Conservation (phyloP, 352 stramenopile species). For the Pythium rishiriense region DNA sequence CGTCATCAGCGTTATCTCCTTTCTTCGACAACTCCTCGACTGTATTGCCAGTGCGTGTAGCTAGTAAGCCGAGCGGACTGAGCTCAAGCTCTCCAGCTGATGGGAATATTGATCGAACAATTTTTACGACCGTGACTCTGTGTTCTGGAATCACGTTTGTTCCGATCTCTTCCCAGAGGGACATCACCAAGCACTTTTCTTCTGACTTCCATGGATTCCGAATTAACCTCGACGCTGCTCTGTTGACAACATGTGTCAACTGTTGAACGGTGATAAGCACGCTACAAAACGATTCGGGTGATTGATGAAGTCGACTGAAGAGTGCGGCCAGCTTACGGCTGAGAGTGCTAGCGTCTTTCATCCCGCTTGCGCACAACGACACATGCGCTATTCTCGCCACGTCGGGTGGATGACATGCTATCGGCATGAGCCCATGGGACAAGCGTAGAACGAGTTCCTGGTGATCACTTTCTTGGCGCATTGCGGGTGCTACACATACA, state of each 20-base stretch:
- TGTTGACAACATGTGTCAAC: constrained; percentile 32
- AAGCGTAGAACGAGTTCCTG: constrained; percentile 51
- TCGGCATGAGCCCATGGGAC: constrained; percentile 42
- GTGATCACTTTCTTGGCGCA: constrained; percentile 29
- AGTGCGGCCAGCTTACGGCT: constrained; percentile 41
- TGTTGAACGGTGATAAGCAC: constrained; percentile 27
- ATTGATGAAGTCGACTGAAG: constrained; percentile 34
- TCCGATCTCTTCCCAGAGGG: constrained; percentile 56
- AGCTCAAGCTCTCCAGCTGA: constrained; percentile 42
- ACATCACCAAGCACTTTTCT: constrained; percentile 45
- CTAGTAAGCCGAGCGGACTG: constrained; percentile 24
- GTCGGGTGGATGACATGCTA: constrained; percentile 35
- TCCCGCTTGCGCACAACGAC: constrained; percentile 37
- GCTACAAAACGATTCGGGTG: constrained; percentile 26
- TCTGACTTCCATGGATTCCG: constrained; percentile 30
- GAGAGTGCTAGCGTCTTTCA: constrained; percentile 44
- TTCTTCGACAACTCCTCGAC: background rate
- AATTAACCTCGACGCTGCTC: constrained; percentile 8
- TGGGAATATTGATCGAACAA: constrained; percentile 40
- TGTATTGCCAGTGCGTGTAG: constrained; percentile 3
- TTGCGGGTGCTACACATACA: constrained; percentile 35
- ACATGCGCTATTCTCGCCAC: constrained; percentile 39
- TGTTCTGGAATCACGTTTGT: constrained; percentile 42
- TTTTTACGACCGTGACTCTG: constrained; percentile 43
- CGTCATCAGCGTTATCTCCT: constrained; percentile 1